Base-by-base conservation (phyloP, 768 basidiomycete species). In the Pleurotus eryngii region DNA sequence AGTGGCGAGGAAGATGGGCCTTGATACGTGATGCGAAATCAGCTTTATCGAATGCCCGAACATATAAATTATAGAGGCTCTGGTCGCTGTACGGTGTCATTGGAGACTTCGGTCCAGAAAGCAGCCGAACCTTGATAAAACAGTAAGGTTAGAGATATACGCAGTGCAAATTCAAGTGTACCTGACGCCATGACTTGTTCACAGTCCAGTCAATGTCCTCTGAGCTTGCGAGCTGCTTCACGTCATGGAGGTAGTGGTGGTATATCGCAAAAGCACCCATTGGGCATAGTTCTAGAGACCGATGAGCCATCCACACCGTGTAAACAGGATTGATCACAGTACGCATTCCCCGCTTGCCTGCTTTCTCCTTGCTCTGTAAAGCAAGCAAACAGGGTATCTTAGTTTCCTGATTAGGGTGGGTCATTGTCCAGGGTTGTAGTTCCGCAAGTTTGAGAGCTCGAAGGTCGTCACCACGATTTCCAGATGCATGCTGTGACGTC, bases 381-480 rank as follows among this genome's bases (percentile, higher is more conserved):
- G 47, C 69, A 1, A 72, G 62, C 9, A 71, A 60, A 7, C 60
- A 50, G 12, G 8, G 57, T 5, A 71, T 59, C 0, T 50, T 11
- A 0, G 64, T 67, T 20, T 61, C 54, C 4, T 60, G 38, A 39
- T 67, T 65, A 2, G 69, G 68, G 46, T 71, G 70, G 1, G 61
- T 51, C 20, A 67, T 59, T 0, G 37, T 59, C 38, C 64, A 65
- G 1, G 70, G 69, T 57, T 70, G 70, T 8, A 71, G 57, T 43
- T 71, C 68, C 1, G 50, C 55, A 1, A 72, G 62, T 43, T 58
- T 60, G 3, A 70, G 60, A 1, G 65, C 61, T 5, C 65, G 61
- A 24, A 72, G 59, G 47, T 70, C 70, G 43, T 72, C 68, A 14
- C 71, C 69, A 7, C 67, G 66, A 49, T 71, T 72, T 2, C 71